A percentile compares a stretch with the other conserved stretches of the same genome.
Evolutionary conservation across 179 eudicot genomes (phyloP).

Genomic region (Corrigiola litoralis): DNA sequence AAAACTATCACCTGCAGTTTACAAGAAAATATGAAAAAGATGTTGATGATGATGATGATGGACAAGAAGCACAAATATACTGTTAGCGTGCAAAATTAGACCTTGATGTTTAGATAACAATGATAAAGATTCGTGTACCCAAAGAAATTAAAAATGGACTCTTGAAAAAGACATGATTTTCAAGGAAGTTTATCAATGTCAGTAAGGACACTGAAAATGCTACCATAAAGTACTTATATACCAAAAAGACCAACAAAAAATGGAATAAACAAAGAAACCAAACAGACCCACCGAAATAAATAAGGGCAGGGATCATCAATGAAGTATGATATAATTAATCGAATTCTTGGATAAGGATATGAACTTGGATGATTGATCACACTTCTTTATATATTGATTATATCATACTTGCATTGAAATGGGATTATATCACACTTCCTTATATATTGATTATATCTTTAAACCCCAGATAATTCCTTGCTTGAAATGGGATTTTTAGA

Average conservation of each 20-base stretch:
- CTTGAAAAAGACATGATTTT: constrained; percentile 16
- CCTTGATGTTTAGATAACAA: neutral
- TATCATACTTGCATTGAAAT: no score
- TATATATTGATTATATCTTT: no score
- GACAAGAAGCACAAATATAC: neutral
- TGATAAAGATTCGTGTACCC: constrained; percentile 14
- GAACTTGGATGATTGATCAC: no score
- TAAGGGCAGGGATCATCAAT: neutral
- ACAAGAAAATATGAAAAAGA: constrained; percentile 5
- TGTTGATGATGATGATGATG: constrained; percentile 7
- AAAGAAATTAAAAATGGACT: neutral
- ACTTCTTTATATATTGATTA: no score
- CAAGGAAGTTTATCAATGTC: constrained; percentile 10
- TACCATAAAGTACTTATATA: no score
- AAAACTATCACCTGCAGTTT: neutral
- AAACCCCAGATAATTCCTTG: no score
- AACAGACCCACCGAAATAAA: neutral
- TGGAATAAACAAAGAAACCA: neutral
- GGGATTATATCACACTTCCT: no score
- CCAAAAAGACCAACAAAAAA: no score
- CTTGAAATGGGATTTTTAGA: no score
- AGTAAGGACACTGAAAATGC: neutral
- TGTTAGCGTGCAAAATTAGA: constrained; percentile 16
- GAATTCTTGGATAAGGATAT: no score
- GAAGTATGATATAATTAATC: no score